Evolutionary conservation across 805 yeast genomes (phyloP).

Genomic region (Candida coquimbonensis): DNA sequence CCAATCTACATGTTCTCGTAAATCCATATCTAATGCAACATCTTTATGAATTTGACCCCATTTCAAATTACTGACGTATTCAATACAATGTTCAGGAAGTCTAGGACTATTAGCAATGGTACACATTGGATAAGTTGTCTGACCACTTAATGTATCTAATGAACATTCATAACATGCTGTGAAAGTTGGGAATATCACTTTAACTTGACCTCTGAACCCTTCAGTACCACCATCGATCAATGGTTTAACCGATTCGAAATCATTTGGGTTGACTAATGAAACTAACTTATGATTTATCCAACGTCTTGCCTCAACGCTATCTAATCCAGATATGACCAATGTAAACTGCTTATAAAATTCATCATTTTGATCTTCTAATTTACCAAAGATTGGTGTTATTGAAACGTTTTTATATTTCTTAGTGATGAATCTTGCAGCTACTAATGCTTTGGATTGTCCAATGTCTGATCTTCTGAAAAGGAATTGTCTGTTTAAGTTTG

Average conservation of each 20-base stretch:
- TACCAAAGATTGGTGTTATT: conserved; percentile 55
- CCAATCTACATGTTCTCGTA: conserved; percentile 57
- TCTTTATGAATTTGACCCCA: conserved; percentile 55
- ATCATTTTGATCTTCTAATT: conserved; percentile 55
- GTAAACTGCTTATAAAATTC: conserved; percentile 63
- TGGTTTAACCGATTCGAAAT: conserved; percentile 46
- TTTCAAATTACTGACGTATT: conserved; percentile 73
- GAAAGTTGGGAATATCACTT: conserved; percentile 78
- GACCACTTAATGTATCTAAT: conserved; percentile 57
- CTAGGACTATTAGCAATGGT: conserved; percentile 95
- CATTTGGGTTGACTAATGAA: conserved; percentile 49
- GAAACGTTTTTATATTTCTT: conserved; percentile 36
- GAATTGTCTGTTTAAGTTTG: conserved; percentile 88
- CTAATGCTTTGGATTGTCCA: conserved; percentile 72
- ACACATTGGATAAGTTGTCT: conserved; percentile 76
- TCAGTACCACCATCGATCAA: conserved; percentile 94
- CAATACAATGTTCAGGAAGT: conserved; percentile 88
- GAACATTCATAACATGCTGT: conserved; percentile 94
- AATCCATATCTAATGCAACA: conserved; percentile 58
- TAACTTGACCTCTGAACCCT: conserved; percentile 86
- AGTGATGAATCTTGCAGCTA: conserved; percentile 60
- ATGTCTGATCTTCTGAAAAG: conserved; percentile 76
- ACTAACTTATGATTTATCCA: conserved; percentile 77
- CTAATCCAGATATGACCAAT: conserved; percentile 80
- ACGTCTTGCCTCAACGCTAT: conserved; percentile 81